Percentiles rank a stretch among this genome's conserved stretches.
phyloP scores from a whole-genome alignment of 2,329 filamentous ascomycete genomes.

The Pseudogymnoascus sp. region DNA sequence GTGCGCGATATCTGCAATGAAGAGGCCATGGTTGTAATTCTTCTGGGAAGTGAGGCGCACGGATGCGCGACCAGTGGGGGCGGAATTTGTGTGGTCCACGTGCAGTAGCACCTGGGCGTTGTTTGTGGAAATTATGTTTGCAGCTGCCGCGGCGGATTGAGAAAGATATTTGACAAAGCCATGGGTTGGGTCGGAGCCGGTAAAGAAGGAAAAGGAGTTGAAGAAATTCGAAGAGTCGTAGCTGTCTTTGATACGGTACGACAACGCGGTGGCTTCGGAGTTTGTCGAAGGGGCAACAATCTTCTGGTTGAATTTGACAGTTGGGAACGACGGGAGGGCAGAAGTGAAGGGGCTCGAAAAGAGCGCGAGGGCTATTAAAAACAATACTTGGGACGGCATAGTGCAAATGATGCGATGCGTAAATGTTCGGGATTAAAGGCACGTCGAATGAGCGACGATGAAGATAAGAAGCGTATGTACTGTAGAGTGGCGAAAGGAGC shows the following conservation, averaged over 20 bases:
- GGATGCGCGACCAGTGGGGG: conserved; percentile 49
- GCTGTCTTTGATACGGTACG: conserved; percentile 35
- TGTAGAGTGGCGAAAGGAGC: background rate
- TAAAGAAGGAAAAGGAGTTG: conserved; percentile 44
- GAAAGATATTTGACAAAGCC: conserved; percentile 59
- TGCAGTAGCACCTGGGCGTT: conserved; percentile 58
- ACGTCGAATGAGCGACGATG: background rate
- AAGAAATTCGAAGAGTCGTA: conserved; percentile 40
- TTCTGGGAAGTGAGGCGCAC: conserved; percentile 61
- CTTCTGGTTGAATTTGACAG: background rate
- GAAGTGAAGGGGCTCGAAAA: background rate
- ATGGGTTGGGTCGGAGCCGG: conserved; percentile 52
- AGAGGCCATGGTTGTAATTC: conserved; percentile 57
- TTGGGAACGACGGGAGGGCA: background rate
- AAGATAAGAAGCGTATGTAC: background rate
- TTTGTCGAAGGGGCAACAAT: background rate
- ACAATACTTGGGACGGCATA: background rate
- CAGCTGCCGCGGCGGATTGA: conserved; percentile 42
- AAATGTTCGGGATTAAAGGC: background rate
- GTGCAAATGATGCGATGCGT: background rate
- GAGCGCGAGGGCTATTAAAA: background rate
- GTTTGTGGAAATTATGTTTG: conserved; percentile 51
- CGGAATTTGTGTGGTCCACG: conserved; percentile 54
- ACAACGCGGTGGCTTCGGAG: conserved; percentile 13
- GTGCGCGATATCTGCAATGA: conserved; percentile 65